Percentiles rank a stretch among this genome's conserved stretches.
Evolutionary conservation across 2,329 filamentous ascomycete species (phyloP).

Genomic region (Nemania serpens): DNA sequence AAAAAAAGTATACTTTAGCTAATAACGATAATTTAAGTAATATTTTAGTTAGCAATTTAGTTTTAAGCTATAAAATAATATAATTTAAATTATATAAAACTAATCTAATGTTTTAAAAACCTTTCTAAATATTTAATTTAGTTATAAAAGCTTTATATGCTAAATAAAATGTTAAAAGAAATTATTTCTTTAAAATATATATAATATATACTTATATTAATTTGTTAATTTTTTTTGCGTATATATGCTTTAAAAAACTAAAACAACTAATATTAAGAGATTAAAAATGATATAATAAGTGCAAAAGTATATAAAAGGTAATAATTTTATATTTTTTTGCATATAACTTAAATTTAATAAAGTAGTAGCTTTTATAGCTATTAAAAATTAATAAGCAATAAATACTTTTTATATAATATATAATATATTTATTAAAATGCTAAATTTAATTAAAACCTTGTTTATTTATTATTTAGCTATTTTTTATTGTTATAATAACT

Average conservation of each 20-base stretch:
- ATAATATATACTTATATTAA: not conserved
- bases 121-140: too few species aligned
- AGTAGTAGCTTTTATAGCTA: not conserved
- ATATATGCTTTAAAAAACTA: not conserved
- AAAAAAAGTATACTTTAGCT: not conserved
- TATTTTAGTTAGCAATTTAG: not conserved
- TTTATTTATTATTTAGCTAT: not conserved
- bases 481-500: not conserved
- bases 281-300: not conserved
- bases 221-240: not conserved
- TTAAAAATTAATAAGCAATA: not conserved
- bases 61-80: not conserved
- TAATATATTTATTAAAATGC: not conserved
- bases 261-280: not conserved
- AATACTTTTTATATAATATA: not conserved
- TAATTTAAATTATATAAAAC: not conserved
- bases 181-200: not conserved
- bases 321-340: not conserved
- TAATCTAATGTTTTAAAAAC: not conserved
- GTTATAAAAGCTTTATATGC: too few species aligned
- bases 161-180: not conserved
- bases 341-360: not conserved
- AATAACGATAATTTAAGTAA: not conserved
- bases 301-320: not conserved
- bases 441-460: not conserved